Conservation (phyloP, 257 asterid genomes). For the Scutellaria barbata region DNA sequence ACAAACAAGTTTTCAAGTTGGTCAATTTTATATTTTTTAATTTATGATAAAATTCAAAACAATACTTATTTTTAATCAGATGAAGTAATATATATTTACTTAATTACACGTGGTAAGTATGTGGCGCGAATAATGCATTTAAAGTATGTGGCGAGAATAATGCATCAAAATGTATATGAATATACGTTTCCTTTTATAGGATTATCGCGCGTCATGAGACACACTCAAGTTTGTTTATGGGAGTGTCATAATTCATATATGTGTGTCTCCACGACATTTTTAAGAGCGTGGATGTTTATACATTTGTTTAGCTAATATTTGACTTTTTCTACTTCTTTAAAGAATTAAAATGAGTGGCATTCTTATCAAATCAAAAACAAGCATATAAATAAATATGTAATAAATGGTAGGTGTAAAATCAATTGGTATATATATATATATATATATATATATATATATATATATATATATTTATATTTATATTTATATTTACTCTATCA, state of each 20-base stretch:
- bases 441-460: neutral
- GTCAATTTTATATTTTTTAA: too few relatives aligned
- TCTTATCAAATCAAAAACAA: conserved; percentile 29
- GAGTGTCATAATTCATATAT: too few relatives aligned
- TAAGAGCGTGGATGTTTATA: neutral
- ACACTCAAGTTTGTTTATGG: neutral
- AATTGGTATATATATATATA: too few relatives aligned
- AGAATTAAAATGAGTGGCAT: conserved; percentile 35
- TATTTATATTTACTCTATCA: neutral
- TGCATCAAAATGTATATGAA: neutral
- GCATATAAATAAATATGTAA: neutral
- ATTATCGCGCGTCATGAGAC: neutral
- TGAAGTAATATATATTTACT: too few relatives aligned
- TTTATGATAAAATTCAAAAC: too few relatives aligned
- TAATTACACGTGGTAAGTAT: too few relatives aligned
- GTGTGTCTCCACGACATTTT: too few relatives aligned
- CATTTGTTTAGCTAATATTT: neutral
- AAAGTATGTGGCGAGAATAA: neutral
- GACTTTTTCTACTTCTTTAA: conserved; percentile 6
- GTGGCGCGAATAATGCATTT: too few relatives aligned
- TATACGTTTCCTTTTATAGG: neutral
- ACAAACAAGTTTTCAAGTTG: too few relatives aligned
- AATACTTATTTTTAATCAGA: too few relatives aligned
- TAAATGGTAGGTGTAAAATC: conserved; percentile 23
- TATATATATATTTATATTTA: neutral